Conservation (phyloP, 208 protist genomes). For the Acanthamoeba castellanii region DNA sequence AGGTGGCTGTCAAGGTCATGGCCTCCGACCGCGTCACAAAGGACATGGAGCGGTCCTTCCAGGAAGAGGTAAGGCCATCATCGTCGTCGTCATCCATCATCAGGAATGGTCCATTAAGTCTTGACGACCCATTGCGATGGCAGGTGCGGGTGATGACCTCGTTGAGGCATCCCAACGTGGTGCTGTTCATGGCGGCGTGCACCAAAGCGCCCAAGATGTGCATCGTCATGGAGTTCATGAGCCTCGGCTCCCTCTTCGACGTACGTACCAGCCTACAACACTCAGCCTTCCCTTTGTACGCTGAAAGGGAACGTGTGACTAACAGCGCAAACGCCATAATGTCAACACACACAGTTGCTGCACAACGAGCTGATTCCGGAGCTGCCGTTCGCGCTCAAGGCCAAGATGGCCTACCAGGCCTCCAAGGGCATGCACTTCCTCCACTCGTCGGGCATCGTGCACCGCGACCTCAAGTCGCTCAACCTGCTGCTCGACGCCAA, state of each 20-base stretch:
- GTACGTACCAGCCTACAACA: not conserved
- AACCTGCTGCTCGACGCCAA: constrained; percentile 54
- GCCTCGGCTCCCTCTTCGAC: not conserved
- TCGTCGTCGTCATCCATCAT: not conserved
- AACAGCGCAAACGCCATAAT: not conserved
- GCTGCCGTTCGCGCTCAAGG: constrained; percentile 10
- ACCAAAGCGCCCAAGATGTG: not conserved
- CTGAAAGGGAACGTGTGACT: not conserved
- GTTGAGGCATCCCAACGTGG: constrained; percentile 17
- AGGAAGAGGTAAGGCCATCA: not conserved
- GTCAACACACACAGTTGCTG: not conserved
- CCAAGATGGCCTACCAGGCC: constrained; percentile 30
- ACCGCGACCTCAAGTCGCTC: constrained; percentile 27
- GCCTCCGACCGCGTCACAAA: constrained; percentile 39
- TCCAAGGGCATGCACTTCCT: constrained; percentile 50
- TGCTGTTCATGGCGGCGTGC: constrained; percentile 34
- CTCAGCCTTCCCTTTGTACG: not conserved
- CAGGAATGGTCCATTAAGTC: constrained; percentile 40
- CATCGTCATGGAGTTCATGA: constrained; percentile 46
- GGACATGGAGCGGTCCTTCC: constrained; percentile 38
- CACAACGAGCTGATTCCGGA: constrained; percentile 23
- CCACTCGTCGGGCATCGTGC: constrained; percentile 30
- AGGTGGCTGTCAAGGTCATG: constrained; percentile 70
- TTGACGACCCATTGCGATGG: not conserved
- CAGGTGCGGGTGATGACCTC: not conserved